phyloP scores from a whole-genome alignment of 2,329 filamentous ascomycete genomes.

The Colletotrichum sp. region DNA sequence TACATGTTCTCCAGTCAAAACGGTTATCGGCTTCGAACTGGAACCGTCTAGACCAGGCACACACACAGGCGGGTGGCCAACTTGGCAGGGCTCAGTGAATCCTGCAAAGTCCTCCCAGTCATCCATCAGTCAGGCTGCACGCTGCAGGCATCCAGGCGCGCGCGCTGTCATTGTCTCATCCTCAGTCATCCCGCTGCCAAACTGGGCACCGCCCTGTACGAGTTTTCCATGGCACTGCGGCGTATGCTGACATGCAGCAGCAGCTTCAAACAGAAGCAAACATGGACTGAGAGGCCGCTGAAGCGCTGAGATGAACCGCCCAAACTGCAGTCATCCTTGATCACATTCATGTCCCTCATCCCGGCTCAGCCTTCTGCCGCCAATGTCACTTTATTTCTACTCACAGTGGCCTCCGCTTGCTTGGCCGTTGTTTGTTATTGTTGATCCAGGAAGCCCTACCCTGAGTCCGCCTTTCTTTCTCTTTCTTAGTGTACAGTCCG shows the following conservation, averaged over 20 bases:
- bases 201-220: background rate
- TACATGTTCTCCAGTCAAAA: conserved; percentile 6
- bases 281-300: background rate
- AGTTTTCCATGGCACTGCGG: background rate
- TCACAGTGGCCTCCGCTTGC: background rate
- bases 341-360: background rate
- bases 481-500: background rate
- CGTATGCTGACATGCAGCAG: background rate
- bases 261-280: background rate
- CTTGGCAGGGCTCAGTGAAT: background rate
- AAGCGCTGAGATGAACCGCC: conserved; percentile 1
- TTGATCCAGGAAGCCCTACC: background rate
- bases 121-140: background rate
- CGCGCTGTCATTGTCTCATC: background rate
- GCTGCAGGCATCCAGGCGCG: background rate
- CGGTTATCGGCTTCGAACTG: background rate
- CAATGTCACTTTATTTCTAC: background rate
- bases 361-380: background rate
- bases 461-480: background rate
- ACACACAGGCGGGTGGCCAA: background rate
- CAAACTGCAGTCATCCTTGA: background rate
- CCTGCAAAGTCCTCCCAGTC: background rate
- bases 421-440: background rate
- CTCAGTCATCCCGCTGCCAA: background rate
- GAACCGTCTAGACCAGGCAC: background rate